These are phyloP conservation scores for Marasmius tenuissimus DNA, from an alignment of 1,284 basidiomycete genomes.

Conservation along the genomic window DNA sequence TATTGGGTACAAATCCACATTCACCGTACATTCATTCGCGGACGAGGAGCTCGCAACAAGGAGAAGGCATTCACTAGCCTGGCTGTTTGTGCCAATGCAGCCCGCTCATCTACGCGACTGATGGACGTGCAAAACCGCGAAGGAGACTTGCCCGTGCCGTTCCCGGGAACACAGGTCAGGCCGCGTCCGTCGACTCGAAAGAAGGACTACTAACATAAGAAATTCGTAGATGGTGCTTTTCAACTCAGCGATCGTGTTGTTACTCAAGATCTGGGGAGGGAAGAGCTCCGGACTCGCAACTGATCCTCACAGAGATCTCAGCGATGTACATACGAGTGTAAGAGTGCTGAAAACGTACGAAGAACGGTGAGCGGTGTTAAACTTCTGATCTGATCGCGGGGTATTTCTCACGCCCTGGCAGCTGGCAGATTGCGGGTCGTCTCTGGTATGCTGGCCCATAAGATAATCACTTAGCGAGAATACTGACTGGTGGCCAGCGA, in stretches of 20 bases:
- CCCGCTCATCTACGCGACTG: constrained; percentile 6
- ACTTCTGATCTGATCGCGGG: background rate
- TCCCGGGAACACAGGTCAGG: background rate
- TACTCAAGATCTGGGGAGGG: constrained; percentile 13
- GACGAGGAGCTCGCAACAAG: constrained; percentile 38
- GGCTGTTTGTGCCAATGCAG: constrained; percentile 48
- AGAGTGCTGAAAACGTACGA: constrained; percentile 1
- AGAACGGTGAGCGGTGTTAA: background rate
- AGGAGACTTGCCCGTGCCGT: background rate
- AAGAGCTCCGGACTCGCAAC: background rate
- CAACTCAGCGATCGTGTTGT: constrained; percentile 5
- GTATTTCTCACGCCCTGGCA: background rate
- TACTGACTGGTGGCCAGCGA: background rate
- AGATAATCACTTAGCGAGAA: background rate
- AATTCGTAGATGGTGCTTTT: constrained; percentile 1
- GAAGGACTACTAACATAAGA: background rate
- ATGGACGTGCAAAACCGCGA: background rate
- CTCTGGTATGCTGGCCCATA: background rate
- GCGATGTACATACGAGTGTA: constrained; percentile 8
- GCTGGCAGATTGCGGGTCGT: background rate
- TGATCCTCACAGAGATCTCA: constrained; percentile 4
- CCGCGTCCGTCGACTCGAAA: background rate
- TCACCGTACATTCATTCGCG: constrained; percentile 61
- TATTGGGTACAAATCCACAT: constrained; percentile 6
- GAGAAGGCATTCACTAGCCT: constrained; percentile 55